Conservation (phyloP, 2,329 filamentous ascomycete genomes). For the Arthrobotrys musiformis region DNA sequence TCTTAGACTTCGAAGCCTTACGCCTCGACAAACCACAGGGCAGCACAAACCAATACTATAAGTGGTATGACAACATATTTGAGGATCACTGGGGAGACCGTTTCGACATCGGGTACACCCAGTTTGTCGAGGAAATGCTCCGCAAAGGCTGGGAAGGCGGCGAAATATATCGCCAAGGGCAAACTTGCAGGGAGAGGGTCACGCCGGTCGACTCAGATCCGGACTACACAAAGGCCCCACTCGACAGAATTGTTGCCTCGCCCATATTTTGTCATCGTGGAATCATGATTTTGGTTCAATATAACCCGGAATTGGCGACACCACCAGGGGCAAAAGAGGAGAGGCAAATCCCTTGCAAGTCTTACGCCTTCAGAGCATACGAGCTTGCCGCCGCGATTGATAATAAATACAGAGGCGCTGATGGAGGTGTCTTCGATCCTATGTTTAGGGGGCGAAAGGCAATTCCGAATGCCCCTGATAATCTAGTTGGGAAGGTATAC, state of each 20-base stretch:
- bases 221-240: background rate
- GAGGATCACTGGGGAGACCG: slow-evolving; percentile 42
- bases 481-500: slow-evolving; percentile 3
- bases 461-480: background rate
- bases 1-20: background rate
- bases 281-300: slow-evolving; percentile 32
- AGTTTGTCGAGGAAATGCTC: background rate
- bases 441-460: background rate
- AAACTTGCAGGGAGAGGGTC: background rate
- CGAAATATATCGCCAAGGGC: background rate
- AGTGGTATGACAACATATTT: slow-evolving; percentile 22
- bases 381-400: slow-evolving; percentile 12
- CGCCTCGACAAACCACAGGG: background rate
- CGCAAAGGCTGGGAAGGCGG: background rate
- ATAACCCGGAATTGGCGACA: background rate
- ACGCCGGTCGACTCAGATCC: slow-evolving; percentile 34
- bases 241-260: background rate
- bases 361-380: background rate
- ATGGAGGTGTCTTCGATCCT: background rate
- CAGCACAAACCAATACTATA: slow-evolving; percentile 21
- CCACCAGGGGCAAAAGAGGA: background rate
- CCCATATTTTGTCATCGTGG: slow-evolving; percentile 28
- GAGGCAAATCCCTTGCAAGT: background rate
- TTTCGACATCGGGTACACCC: background rate
- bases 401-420: slow-evolving; percentile 9